These are phyloP conservation scores for Aurinia saxatilis DNA, from an alignment of 345 rosid genomes.

Conservation along the genomic window DNA sequence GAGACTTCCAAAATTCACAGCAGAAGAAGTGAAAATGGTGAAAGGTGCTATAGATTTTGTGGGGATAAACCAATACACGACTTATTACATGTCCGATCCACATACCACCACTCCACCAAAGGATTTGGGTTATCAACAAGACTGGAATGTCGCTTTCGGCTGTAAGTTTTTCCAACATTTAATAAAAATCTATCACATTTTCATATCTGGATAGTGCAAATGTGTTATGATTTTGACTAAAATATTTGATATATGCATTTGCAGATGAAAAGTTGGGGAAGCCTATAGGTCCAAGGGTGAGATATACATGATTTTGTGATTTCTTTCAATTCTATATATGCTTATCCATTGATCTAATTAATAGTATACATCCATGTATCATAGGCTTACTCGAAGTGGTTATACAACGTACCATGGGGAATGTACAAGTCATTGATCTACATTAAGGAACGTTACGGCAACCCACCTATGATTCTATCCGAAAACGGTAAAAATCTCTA, in stretches of 20 bases:
- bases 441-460: constrained; percentile 81
- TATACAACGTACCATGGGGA: constrained; percentile 96
- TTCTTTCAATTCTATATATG: background rate
- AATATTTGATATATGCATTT: background rate
- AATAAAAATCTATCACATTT: background rate
- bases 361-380: background rate
- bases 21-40: constrained; percentile 71
- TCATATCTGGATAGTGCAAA: background rate
- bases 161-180: constrained; percentile 41
- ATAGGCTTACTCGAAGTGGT: constrained; percentile 87
- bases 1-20: constrained; percentile 76
- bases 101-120: constrained; percentile 41
- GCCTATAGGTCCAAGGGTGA: constrained; percentile 76
- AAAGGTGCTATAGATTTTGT: constrained; percentile 87
- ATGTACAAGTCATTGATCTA: constrained; percentile 83
- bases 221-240: background rate
- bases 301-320: background rate
- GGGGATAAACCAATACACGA: constrained; percentile 88
- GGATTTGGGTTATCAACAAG: constrained; percentile 73
- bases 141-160: constrained; percentile 75
- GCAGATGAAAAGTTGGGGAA: constrained; percentile 60
- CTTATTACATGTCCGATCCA: constrained; percentile 63
- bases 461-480: constrained; percentile 70
- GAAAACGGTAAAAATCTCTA: constrained; percentile 60
- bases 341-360: no score